Conservation (phyloP, 2,329 filamentous ascomycete species). For the Fusarium pseudograminearum region DNA sequence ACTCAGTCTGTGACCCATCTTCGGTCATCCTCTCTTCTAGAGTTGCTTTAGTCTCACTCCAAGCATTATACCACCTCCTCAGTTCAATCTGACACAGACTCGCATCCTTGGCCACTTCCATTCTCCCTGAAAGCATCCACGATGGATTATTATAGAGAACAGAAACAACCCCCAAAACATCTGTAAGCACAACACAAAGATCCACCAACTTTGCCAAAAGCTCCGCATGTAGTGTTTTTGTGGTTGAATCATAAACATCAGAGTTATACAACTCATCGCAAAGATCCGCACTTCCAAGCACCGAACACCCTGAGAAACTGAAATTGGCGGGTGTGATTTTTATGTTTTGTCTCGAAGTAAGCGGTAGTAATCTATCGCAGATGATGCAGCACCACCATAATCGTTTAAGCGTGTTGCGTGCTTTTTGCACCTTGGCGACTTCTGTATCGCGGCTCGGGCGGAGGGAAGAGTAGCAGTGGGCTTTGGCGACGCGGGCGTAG, state of each 20-base stretch:
- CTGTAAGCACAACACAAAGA: constrained; percentile 42
- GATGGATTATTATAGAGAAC: constrained; percentile 42
- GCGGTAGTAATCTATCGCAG: constrained; percentile 37
- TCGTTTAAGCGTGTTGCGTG: constrained; percentile 41
- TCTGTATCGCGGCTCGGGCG: constrained; percentile 19
- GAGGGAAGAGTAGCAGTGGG: constrained; percentile 39
- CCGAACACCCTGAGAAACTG: constrained; percentile 36
- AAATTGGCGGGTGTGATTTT: constrained; percentile 45
- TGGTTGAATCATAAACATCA: constrained; percentile 41
- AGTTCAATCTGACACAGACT: constrained; percentile 40
- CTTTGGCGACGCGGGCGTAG: constrained; percentile 44
- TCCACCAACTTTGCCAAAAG: constrained; percentile 41
- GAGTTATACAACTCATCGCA: constrained; percentile 41
- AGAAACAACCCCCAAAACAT: constrained; percentile 38
- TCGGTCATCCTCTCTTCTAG: constrained; percentile 22
- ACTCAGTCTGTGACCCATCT: constrained; percentile 14
- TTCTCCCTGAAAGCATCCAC: constrained; percentile 34
- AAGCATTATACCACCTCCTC: constrained; percentile 39
- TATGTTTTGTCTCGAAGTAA: constrained; percentile 44
- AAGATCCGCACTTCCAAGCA: constrained; percentile 35
- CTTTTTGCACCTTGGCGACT: constrained; percentile 26
- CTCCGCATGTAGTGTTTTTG: constrained; percentile 37
- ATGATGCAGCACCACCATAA: constrained; percentile 48
- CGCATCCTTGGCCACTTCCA: constrained; percentile 36
- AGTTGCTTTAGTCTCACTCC: constrained; percentile 34